These are phyloP conservation scores for Didymella arachidicola DNA, from an alignment of 2,329 filamentous ascomycete species.

Conservation along the genomic window DNA sequence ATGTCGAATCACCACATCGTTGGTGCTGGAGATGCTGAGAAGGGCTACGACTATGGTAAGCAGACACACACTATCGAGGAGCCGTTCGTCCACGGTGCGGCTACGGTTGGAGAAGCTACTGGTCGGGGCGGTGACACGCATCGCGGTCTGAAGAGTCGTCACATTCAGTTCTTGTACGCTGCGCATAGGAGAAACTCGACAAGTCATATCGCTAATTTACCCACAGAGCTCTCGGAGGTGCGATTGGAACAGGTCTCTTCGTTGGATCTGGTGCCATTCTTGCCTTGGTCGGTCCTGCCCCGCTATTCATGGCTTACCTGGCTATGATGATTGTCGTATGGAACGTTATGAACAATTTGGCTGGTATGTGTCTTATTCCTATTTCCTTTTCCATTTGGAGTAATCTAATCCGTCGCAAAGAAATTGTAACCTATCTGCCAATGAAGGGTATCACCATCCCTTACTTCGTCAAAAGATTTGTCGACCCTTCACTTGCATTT, in stretches of 20 bases:
- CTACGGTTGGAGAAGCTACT: conserved; percentile 39
- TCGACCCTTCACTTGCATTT: conserved; percentile 57
- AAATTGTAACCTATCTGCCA: conserved; percentile 52
- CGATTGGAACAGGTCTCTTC: conserved; percentile 56
- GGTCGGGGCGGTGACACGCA: conserved; percentile 46
- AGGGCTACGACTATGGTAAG: conserved; percentile 33
- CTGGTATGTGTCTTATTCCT: conserved; percentile 50
- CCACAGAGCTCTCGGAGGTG: conserved; percentile 66
- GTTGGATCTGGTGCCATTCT: conserved; percentile 48
- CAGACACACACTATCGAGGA: conserved; percentile 28
- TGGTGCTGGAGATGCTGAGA: conserved; percentile 34
- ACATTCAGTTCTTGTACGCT: conserved; percentile 48
- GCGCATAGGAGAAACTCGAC: not conserved
- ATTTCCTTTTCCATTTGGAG: no score
- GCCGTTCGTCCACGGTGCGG: conserved; percentile 37
- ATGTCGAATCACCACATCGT: conserved; percentile 38
- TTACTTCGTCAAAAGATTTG: conserved; percentile 52
- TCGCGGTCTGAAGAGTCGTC: conserved; percentile 48
- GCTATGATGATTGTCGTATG: conserved; percentile 51
- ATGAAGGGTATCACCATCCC: conserved; percentile 52
- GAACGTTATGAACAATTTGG: conserved; percentile 53
- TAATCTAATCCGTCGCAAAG: conserved; percentile 7
- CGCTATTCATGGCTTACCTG: conserved; percentile 49
- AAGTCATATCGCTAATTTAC: conserved; percentile 2
- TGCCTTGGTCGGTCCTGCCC: conserved; percentile 43